Conservation (phyloP, 768 basidiomycete genomes). For the Peribolospora baueri region DNA sequence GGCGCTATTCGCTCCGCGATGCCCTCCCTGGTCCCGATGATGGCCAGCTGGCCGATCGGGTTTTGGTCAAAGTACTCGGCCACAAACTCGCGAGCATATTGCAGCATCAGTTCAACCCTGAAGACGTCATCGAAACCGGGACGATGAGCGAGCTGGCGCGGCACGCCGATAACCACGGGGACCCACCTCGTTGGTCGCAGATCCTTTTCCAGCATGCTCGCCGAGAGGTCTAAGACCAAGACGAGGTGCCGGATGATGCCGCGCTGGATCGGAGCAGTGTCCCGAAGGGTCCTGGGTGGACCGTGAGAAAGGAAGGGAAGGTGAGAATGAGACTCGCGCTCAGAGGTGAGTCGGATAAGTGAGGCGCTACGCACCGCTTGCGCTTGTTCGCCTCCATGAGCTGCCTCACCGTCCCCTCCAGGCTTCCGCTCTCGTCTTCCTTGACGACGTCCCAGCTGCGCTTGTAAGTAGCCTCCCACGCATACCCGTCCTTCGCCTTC, state of each 20-base stretch:
- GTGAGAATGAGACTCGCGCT: constrained; percentile 5
- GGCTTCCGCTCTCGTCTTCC: constrained; percentile 77
- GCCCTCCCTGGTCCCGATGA: constrained; percentile 78
- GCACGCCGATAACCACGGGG: neutral
- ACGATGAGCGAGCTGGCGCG: neutral
- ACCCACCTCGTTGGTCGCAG: constrained; percentile 50
- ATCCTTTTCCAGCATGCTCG: constrained; percentile 83
- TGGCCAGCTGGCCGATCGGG: constrained; percentile 82
- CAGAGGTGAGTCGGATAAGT: neutral
- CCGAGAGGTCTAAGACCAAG: constrained; percentile 71
- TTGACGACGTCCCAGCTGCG: constrained; percentile 93
- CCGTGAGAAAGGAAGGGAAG: neutral
- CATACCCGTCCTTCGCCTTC: constrained; percentile 26
- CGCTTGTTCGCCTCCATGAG: constrained; percentile 64
- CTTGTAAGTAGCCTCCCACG: constrained; percentile 87
- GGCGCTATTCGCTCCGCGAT: constrained; percentile 72
- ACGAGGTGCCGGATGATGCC: constrained; percentile 91
- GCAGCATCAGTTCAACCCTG: constrained; percentile 67
- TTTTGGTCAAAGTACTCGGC: constrained; percentile 99
- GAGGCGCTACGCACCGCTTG: constrained; percentile 46
- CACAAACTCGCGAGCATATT: constrained; percentile 76
- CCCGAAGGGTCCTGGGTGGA: constrained; percentile 38
- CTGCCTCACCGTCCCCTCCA: constrained; percentile 73
- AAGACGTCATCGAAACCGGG: neutral
- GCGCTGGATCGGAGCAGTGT: constrained; percentile 66